Conservation (phyloP, 768 basidiomycete genomes). For the Leccinum disarticulatum region DNA sequence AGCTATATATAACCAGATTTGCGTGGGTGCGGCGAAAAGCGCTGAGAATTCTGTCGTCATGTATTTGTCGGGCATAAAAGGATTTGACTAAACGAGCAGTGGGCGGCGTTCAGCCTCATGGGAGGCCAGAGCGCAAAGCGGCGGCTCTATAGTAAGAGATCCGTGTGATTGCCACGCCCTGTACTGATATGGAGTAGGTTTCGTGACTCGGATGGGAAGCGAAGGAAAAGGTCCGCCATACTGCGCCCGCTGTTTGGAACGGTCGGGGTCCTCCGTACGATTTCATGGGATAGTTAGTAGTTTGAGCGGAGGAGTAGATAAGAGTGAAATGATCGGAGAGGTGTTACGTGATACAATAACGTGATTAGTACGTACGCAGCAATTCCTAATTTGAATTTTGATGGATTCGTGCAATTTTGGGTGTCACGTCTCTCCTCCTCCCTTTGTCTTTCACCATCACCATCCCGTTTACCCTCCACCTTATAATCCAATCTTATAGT, state of each 20-base stretch:
- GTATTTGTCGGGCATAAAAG: neutral
- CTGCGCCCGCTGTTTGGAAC: conserved; percentile 1
- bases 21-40: neutral
- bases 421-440: conserved; percentile 25
- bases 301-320: conserved; percentile 11
- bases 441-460: conserved; percentile 30
- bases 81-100: neutral
- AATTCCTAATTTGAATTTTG: conserved; percentile 34
- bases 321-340: conserved; percentile 24
- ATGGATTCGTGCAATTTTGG: conserved; percentile 32
- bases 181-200: neutral
- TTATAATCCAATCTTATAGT: conserved; percentile 19
- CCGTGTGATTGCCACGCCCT: neutral
- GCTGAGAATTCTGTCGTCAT: conserved; percentile 7
- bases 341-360: conserved; percentile 32
- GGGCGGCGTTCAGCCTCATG: neutral
- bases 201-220: conserved; percentile 4
- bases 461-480: conserved; percentile 8
- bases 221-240: conserved; percentile 3
- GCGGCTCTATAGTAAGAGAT: neutral
- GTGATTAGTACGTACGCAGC: conserved; percentile 29
- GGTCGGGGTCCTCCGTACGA: neutral
- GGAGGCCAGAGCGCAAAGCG: neutral
- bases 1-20: neutral
- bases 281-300: neutral